Base-by-base conservation (phyloP, 2,329 filamentous ascomycete genomes). In the Pyrenochaeta sp. region DNA sequence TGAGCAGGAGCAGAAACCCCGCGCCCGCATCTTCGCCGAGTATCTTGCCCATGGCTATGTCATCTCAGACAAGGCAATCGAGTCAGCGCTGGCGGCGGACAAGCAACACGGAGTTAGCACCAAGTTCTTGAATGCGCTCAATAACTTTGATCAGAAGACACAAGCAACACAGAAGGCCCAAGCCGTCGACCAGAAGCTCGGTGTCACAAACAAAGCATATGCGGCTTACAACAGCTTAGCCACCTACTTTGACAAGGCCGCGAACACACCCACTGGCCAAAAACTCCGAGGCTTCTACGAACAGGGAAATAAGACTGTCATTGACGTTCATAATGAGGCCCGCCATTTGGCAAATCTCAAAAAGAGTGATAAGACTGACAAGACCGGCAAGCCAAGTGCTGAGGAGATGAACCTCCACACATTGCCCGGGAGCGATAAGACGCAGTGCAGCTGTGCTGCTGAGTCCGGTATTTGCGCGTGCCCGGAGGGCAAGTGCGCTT, bases 41-140 rank as follows among this genome's bases (percentile, higher is more conserved):
- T 97, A 98, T 78, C 89, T 99, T 30, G 93, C 95, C 10, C 92
- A 97, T 69, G 95, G 95, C 66, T 99, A 99, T 80, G 85, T 88
- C 33, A 83, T 98, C 61, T 92, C 85, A 56, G 88, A 90, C 72
- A 81, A 84, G 51, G 90, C 91, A 45, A 88, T 97, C 66, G 85
- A 95, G 80, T 85, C 85, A 59, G 94, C 92, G 59, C 90, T 99
- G 69, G 86, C 91, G 27, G 87, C 98, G 45, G 95, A 99, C 81
- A 82, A 90, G 75, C 90, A 94, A 80, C 93, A 98, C 78, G 91
- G 91, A 64, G 88, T 98, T 69, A 90, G 90, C 53, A 82, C 76
- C 71, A 87, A 88, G 66, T 99, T 99, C 85, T 87, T 91, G 59
- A 81, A 77, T 59, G 90, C 90, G 30, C 85, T 98, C 54, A 81